Evolutionary conservation across 441 rosid species (phyloP), one percentile per base, ranked within the genome.

Genomic region (Pelargonium cotyledonis): DNA sequence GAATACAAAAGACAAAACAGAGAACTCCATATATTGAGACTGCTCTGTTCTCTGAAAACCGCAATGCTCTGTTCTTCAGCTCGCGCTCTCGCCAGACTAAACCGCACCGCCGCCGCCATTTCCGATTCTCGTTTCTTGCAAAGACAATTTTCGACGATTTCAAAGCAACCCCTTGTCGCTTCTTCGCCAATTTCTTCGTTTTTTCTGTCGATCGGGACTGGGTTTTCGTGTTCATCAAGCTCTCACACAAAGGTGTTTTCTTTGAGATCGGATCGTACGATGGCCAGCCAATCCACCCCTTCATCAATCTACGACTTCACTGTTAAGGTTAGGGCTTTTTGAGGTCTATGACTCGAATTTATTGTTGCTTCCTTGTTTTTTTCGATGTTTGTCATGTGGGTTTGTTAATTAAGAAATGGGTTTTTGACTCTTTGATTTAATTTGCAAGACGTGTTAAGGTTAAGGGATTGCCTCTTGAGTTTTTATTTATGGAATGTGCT

Each of bases 221-320:
- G 65, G 67, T 12, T 55, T 65, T 76, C 72, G 57, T 51, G 58
- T 15, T 51, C 58, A 14, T 6, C 58, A 6, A 18, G 40, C 40
- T 35, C 40, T 35, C 40, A 35, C 0, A 35, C 16, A 51, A 2
- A 78, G 78, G 62, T 4, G 6, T 51, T 18, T 70, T 47, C 69
- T 78, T 68, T 65, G 63, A 75, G 89, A 79, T 84, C 81, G 16
- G 84, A 83, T 49, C 87, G 65, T 73, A 68, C 88, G 0, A 89
- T 91, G 97, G 91, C 96, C 64, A 64, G 81, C 76, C 73, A 82
- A 67, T 87, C 97, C 53, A 66, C 73, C 47, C 55, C 81, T n/a
- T 68, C 78, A 69, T 86, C 96, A 26, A 62, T 89, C 46, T 78
- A 91, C 64, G 96, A 91, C 69, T 89, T 91, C 88, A 88, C 89